These are phyloP conservation scores for Mycena belliarum DNA, from an alignment of 768 basidiomycete genomes.

Conservation along the genomic window DNA sequence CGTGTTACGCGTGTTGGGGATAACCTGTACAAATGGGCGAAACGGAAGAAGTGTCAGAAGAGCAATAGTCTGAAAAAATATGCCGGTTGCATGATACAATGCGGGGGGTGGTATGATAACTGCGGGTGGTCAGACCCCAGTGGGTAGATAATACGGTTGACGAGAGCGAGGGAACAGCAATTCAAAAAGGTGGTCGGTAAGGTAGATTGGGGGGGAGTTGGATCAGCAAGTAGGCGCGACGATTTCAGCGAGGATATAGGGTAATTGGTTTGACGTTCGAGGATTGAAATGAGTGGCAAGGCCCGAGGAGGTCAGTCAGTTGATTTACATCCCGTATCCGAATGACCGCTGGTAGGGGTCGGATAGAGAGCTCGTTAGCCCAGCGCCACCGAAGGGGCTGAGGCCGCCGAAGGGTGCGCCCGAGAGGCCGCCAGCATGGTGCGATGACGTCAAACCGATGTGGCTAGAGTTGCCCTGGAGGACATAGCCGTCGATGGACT, in stretches of 20 bases:
- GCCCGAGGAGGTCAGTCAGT: constrained; percentile 8
- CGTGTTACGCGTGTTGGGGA: constrained; percentile 49
- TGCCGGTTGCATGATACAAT: constrained; percentile 75
- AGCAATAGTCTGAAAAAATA: constrained; percentile 58
- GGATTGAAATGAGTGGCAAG: constrained; percentile 15
- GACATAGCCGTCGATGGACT: constrained; percentile 80
- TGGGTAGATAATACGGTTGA: constrained; percentile 34
- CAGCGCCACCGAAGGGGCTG: constrained; percentile 55
- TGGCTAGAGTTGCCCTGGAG: constrained; percentile 73
- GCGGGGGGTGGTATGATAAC: constrained; percentile 55
- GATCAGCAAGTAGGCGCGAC: constrained; percentile 26
- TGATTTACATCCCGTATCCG: constrained; percentile 76
- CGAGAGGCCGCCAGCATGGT: constrained; percentile 60
- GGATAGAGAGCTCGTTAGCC: constrained; percentile 53
- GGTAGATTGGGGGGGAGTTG: constrained; percentile 31
- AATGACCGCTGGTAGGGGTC: constrained; percentile 82
- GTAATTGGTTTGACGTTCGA: constrained; percentile 16
- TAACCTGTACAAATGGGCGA: constrained; percentile 63
- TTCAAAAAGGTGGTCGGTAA: constrained; percentile 32
- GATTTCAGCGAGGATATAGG: constrained; percentile 22
- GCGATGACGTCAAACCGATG: constrained; percentile 61
- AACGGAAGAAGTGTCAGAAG: constrained; percentile 47
- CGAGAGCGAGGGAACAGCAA: constrained; percentile 22
- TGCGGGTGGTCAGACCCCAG: constrained; percentile 41
- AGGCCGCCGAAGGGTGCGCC: constrained; percentile 51